Conservation (phyloP, 768 basidiomycete species). For the Russula earlei region DNA sequence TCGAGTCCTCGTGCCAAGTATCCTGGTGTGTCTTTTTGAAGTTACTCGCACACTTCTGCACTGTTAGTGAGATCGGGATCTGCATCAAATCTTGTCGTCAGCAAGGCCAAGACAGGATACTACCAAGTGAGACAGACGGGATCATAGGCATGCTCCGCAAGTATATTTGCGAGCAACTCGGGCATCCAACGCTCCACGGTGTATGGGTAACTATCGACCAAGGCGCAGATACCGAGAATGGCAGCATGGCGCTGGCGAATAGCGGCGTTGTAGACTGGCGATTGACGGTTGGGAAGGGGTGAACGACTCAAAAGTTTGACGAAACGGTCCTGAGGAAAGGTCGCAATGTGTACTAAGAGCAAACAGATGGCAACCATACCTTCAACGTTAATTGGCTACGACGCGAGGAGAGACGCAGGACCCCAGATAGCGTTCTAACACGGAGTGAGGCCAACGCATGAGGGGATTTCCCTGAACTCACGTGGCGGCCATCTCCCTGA, state of each 20-base stretch:
- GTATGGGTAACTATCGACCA: conserved; percentile 92
- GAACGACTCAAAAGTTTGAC: conserved; percentile 61
- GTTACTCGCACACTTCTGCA: conserved; percentile 68
- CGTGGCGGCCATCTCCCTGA: conserved; percentile 83
- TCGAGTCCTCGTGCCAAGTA: conserved; percentile 85
- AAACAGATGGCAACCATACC: conserved; percentile 30
- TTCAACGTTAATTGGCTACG: conserved; percentile 68
- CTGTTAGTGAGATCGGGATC: conserved; percentile 80
- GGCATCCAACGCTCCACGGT: conserved; percentile 95
- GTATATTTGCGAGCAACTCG: conserved; percentile 63
- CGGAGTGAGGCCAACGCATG: background rate
- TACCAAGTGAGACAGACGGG: conserved; percentile 37
- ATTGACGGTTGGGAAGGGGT: conserved; percentile 53
- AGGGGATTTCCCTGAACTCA: conserved; percentile 30
- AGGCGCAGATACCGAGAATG: conserved; percentile 86
- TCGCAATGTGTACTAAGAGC: conserved; percentile 25
- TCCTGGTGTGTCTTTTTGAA: conserved; percentile 81
- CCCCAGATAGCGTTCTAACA: conserved; percentile 65
- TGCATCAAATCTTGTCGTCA: conserved; percentile 24
- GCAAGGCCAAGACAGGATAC: background rate
- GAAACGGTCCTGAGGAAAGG: conserved; percentile 55
- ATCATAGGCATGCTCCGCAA: conserved; percentile 80
- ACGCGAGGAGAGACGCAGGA: conserved; percentile 72
- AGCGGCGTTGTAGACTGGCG: conserved; percentile 56
- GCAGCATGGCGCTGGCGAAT: conserved; percentile 81